Evolutionary conservation across 345 rosid genomes (phyloP), one percentile per base, ranked within the genome.

Genomic region (Physaria fendleri): DNA sequence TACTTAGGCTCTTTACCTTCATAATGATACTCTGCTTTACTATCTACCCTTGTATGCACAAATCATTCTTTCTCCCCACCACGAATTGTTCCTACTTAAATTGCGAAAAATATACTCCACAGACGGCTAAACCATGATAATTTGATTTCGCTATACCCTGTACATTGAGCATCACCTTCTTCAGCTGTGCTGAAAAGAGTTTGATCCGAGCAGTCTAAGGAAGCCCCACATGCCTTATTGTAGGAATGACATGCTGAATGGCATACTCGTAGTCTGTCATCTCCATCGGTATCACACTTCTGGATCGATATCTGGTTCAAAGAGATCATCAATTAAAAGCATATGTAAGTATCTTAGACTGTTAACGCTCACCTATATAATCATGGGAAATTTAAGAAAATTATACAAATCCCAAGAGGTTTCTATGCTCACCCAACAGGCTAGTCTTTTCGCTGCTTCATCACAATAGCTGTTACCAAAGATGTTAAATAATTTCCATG

Each of bases 151-250:
- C 79, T 85, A 1, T 85, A 77, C 21, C 99, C 99, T 0, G 99
- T 94, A 78, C 99, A 94, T 37, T 90, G 90, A 22, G 81, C 85
- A 17, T 82, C 88, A 0, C 83, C 79, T 65, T 87, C 99, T 35
- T 82, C 88, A 29, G 69, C 83, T 1, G 83, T 78, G 59, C 99
- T 87, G 76, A 94, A 94, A 8, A 94, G 97, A 35, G 99, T 90
- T 75, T 87, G 87, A 72, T 94, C 99, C 2, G 87, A 74, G 77
- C 99, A 94, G 78, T 94, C 99, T 2, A 94, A 84, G 2, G 99
- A 85, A 48, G 99, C 99, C 37, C 99, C 97, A 62, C 99, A 93
- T 0, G 96, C 99, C 58, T 66, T 71, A 46, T 93, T 93, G 58
- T 93, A 93, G 0, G 99, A 87, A 44, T 83, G 82, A 22, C 99